Percentiles rank a stretch among this genome's conserved stretches.
Evolutionary conservation across 495 filamentous ascomycete species (phyloP).

Genomic region (Aeminium ludgeri): DNA sequence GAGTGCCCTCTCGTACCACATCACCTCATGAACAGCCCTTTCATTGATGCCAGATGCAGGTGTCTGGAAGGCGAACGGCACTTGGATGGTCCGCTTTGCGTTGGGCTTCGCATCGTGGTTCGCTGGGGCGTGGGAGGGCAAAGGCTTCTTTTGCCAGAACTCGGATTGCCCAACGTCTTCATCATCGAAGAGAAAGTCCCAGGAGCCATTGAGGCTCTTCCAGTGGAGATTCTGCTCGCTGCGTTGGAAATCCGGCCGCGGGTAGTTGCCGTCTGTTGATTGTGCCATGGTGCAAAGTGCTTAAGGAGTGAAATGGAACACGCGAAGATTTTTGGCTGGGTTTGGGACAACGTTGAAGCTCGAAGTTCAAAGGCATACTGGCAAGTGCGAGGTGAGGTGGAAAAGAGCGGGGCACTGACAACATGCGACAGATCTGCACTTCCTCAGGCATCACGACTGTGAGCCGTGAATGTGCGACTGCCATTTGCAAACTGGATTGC

Average conservation of each 20-base stretch:
- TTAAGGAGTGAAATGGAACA: no score
- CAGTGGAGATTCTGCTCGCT: conserved; percentile 33
- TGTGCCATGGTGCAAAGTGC: no score
- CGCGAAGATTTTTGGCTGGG: no score
- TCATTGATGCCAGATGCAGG: conserved; percentile 38
- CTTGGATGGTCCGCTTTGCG: conserved; percentile 31
- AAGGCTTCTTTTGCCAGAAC: conserved; percentile 18
- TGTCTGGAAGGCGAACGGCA: conserved; percentile 43
- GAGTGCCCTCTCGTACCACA: conserved; percentile 41
- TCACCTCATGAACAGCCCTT: conserved; percentile 38
- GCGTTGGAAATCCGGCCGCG: conserved; percentile 39
- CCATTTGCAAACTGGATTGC: no score
- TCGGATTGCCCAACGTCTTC: conserved; percentile 29
- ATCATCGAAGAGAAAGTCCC: conserved; percentile 44
- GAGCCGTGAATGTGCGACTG: no score
- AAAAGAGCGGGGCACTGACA: no score
- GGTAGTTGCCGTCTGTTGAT: conserved; percentile 12
- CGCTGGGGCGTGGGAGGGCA: conserved; percentile 1
- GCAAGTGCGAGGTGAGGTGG: no score
- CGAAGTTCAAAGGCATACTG: no score
- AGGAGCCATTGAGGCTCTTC: conserved; percentile 36
- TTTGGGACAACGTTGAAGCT: no score
- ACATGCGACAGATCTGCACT: no score
- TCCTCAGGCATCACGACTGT: no score
- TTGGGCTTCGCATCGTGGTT: no score